Evolutionary conservation across 805 yeast genomes (phyloP), one percentile per base, ranked within the genome.

Genomic region (Metschnikowia noctiluminum): DNA sequence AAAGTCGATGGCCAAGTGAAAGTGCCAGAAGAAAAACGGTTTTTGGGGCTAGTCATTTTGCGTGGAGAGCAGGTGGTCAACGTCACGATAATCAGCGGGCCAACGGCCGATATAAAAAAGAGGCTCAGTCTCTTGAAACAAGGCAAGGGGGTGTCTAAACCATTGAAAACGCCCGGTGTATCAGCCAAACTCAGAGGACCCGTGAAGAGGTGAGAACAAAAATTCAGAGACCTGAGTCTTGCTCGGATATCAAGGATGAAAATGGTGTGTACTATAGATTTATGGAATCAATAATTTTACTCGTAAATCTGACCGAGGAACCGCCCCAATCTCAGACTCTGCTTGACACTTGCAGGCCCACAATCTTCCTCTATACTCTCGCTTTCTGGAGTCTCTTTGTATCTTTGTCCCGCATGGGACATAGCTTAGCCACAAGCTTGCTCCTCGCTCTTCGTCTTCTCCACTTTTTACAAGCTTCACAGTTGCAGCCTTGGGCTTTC

Each of bases 31-130:
- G 91, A 86, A 53, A 88, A 84, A 59, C 74, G 98, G 49, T 70
- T 81, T 6, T 68, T 94, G 26, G 98, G 98, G 0, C 75, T 94
- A 44, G 78, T 88, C 1, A 85, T 92, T 35, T 70, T 92, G 40
- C 77, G 98, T 58, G 99, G 99, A 2, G 97, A 89, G 55, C 87
- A 85, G 55, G 81, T 94, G 28, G 81, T 91, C 11, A 80, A 90
- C 46, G 71, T 86, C 16, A 76, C 79, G 28, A 81, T 87, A 31
- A 92, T 87, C 68, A 65, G 72, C 50, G 75, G 84, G n/a, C 79
- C 89, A 48, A 74, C 81, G 38, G 58, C 73, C 27, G 70, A 76
- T 59, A 63, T 71, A 42, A 68, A 71, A 60, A 59, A 62, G 64
- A 56, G 58, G 61, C 48, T 53, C 61, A 60, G 51, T 14, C 56